Percentiles rank a stretch among this genome's conserved stretches.
Conservation (phyloP, 2,329 filamentous ascomycete genomes). For the Ophiobolus disseminans region DNA sequence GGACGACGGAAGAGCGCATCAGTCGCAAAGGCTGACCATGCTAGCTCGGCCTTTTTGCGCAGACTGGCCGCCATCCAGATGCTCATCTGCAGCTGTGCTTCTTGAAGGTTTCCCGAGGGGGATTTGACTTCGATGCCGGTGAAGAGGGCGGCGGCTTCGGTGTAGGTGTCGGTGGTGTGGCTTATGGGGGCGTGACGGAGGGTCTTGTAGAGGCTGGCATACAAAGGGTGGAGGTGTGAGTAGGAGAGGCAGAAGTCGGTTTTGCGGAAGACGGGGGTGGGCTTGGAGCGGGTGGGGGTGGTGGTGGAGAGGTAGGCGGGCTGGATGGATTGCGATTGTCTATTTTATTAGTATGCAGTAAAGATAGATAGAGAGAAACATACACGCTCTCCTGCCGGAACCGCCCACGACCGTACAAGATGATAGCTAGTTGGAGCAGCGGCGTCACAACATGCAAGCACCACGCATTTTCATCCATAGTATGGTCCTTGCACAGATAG, state of each 20-base stretch:
- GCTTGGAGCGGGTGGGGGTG: conserved; percentile 8
- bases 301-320: conserved; percentile 15
- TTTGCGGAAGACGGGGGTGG: conserved; percentile 13
- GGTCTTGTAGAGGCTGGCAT: conserved; percentile 12
- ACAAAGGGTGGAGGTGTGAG: conserved; percentile 15
- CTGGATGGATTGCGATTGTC: conserved; percentile 21
- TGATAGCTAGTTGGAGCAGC: conserved; percentile 7
- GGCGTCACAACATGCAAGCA: conserved; percentile 6
- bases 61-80: conserved; percentile 25
- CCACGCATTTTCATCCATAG: conserved; percentile 3
- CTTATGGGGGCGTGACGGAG: conserved; percentile 2
- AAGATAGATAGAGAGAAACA: neutral
- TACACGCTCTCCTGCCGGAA: conserved; percentile 5
- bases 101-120: conserved; percentile 15
- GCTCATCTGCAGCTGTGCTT: conserved; percentile 23
- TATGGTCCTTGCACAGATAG: conserved; percentile 1
- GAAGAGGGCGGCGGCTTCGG: conserved; percentile 9
- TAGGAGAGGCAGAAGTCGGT: conserved; percentile 12
- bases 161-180: conserved; percentile 18
- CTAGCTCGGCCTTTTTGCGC: conserved; percentile 20
- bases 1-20: conserved; percentile 2
- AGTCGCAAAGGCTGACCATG: conserved; percentile 8
- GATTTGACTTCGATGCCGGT: conserved; percentile 22
- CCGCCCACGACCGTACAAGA: conserved; percentile 1
- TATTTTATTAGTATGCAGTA: conserved; percentile 4